Percentiles rank a stretch among this genome's conserved stretches.
These are phyloP conservation scores for Pugionium dolabratum DNA, from an alignment of 345 rosid species.

Conservation along the genomic window DNA sequence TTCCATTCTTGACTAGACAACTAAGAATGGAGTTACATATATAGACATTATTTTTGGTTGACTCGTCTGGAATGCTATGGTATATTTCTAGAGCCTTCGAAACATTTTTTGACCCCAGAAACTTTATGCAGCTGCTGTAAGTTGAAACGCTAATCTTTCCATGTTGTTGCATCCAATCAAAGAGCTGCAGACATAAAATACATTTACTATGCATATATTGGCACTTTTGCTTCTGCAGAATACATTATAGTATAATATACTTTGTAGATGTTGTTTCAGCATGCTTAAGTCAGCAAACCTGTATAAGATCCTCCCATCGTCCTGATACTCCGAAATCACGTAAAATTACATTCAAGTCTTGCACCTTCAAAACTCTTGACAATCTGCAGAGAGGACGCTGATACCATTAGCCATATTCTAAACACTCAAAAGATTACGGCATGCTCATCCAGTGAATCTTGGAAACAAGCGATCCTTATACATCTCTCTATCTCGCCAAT, in stretches of 20 bases:
- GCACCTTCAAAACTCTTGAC: conserved; percentile 63
- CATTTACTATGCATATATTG: background rate
- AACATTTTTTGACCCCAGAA: conserved; percentile 62
- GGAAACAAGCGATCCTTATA: background rate
- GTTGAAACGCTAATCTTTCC: conserved; percentile 66
- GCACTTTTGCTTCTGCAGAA: background rate
- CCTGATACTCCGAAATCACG: conserved; percentile 67
- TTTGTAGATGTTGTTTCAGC: background rate
- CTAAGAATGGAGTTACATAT: conserved; percentile 82
- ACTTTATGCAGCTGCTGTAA: conserved; percentile 75
- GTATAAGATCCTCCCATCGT: conserved; percentile 65
- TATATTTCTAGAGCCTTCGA: conserved; percentile 74
- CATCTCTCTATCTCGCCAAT: background rate
- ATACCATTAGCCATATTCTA: background rate
- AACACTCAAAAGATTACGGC: background rate
- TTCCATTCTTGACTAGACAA: conserved; percentile 76
- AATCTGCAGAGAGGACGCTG: conserved; percentile 39
- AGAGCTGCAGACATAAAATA: conserved; percentile 54
- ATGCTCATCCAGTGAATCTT: background rate
- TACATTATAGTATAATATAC: background rate
- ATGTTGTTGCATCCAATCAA: conserved; percentile 85
- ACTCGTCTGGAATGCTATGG: conserved; percentile 59
- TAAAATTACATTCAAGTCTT: conserved; percentile 76
- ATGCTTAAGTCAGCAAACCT: conserved; percentile 46
- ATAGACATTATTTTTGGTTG: conserved; percentile 63